Conservation (phyloP, 1,284 basidiomycete species). For the Polyporus tsugae region DNA sequence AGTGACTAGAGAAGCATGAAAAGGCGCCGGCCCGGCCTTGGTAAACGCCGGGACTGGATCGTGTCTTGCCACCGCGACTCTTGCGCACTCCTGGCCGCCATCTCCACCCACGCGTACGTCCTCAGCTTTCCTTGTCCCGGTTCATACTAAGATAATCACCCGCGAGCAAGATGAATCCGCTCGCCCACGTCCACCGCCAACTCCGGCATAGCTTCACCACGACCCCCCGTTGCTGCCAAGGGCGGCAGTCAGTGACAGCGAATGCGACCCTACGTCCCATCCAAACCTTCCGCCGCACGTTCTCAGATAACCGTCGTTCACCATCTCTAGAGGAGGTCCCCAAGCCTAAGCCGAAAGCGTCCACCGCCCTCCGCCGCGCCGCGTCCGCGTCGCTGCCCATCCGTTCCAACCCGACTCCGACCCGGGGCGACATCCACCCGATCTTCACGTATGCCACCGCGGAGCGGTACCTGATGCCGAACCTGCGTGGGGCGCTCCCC, state of each 20-base stretch:
- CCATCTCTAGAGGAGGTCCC: conserved; percentile 18
- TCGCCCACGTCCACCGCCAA: conserved; percentile 19
- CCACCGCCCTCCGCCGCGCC: conserved; percentile 73
- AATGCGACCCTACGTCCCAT: not conserved
- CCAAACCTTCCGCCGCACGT: conserved; percentile 18
- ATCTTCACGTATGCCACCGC: conserved; percentile 82
- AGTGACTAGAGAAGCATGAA: too few species aligned
- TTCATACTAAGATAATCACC: not conserved
- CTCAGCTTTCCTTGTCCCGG: too few species aligned
- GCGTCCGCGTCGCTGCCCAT: conserved; percentile 82
- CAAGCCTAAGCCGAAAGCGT: conserved; percentile 75
- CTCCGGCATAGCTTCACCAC: conserved; percentile 21
- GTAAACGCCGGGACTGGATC: not conserved
- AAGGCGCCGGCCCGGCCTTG: not conserved
- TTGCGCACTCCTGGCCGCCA: not conserved
- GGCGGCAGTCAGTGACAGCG: conserved; percentile 7
- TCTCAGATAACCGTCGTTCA: conserved; percentile 22
- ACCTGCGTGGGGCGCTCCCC: conserved; percentile 63
- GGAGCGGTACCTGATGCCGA: conserved; percentile 72
- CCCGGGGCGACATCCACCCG: conserved; percentile 74
- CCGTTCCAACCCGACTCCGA: conserved; percentile 81
- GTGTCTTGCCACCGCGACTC: not conserved
- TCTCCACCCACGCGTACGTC: not conserved
- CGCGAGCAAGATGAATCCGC: conserved; percentile 22
- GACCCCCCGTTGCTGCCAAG: conserved; percentile 20